Evolutionary conservation across 345 rosid genomes (phyloP).

Genomic region (Litchi chinensis): DNA sequence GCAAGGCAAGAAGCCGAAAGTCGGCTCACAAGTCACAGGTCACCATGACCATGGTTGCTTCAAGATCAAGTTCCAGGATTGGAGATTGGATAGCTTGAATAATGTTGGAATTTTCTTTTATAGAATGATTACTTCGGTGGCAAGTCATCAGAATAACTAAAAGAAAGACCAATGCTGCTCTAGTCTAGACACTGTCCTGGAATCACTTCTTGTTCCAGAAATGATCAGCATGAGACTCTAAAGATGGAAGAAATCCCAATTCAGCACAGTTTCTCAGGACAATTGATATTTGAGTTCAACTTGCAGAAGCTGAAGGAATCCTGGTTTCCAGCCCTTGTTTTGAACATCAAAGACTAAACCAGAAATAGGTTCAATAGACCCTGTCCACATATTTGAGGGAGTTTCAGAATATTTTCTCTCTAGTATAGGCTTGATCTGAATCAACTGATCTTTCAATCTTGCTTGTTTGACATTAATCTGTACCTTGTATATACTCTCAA

Average conservation of each 20-base stretch:
- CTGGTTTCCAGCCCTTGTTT: not conserved
- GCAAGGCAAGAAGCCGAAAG: constrained; percentile 56
- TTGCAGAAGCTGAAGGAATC: too few species aligned
- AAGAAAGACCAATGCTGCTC: constrained; percentile 20
- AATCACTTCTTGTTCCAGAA: not conserved
- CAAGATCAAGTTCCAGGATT: not conserved
- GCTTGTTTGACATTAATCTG: not conserved
- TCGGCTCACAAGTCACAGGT: constrained; percentile 35
- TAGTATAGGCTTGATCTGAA: not conserved
- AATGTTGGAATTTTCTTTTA: constrained; percentile 8
- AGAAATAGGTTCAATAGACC: not conserved
- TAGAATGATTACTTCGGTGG: constrained; percentile 23
- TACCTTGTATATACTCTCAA: too few species aligned
- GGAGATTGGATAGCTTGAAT: not conserved
- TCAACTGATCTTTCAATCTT: not conserved
- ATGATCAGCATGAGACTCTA: not conserved
- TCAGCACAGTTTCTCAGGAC: not conserved
- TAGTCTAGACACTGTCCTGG: constrained; percentile 15
- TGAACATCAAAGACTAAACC: not conserved
- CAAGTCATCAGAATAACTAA: constrained; percentile 23
- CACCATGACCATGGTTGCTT: constrained; percentile 31
- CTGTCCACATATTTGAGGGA: not conserved
- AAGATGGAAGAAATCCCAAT: not conserved
- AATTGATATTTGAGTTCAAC: too few species aligned
- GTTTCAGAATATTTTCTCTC: not conserved